A percentile compares a stretch with the other conserved stretches of the same genome.
These are phyloP conservation scores for Limnanthes douglasii DNA, from an alignment of 345 rosid genomes.

Conservation along the genomic window DNA sequence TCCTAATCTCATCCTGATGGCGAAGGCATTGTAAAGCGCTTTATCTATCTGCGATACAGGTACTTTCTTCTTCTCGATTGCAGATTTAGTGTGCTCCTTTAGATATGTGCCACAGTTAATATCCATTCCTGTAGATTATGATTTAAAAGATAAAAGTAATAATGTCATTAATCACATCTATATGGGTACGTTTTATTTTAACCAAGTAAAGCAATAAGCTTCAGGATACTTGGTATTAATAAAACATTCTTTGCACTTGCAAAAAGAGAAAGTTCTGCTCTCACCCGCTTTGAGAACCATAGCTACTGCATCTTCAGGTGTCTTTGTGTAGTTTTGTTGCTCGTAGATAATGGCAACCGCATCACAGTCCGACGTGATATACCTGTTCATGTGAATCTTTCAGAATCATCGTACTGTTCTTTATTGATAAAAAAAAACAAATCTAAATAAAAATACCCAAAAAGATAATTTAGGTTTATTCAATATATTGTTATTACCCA, in stretches of 20 bases:
- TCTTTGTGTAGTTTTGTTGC: constrained; percentile 43
- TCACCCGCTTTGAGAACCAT: constrained; percentile 75
- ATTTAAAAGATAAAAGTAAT: too few relatives aligned
- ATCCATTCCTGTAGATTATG: constrained; percentile 75
- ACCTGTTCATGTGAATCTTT: constrained; percentile 39
- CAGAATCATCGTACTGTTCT: neutral
- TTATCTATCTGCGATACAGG: constrained; percentile 37
- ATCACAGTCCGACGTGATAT: constrained; percentile 82
- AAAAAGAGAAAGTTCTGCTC: neutral
- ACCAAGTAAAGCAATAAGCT: neutral
- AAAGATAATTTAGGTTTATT: neutral
- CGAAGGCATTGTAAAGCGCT: constrained; percentile 69
- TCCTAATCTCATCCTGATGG: constrained; percentile 77
- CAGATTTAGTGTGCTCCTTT: constrained; percentile 47
- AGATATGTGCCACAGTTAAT: constrained; percentile 70
- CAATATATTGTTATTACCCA: constrained; percentile 21
- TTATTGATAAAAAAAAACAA: neutral
- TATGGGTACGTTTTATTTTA: too few relatives aligned
- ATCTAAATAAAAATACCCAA: neutral
- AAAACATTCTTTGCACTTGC: neutral
- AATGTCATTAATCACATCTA: too few relatives aligned
- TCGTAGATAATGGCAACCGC: constrained; percentile 57
- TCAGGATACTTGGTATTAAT: neutral
- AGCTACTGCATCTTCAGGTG: constrained; percentile 76
- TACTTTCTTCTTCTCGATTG: constrained; percentile 48